A percentile compares a stretch with the other conserved stretches of the same genome.
Conservation (phyloP, 2,329 filamentous ascomycete genomes). For the Aspergillus quadricinctus region DNA sequence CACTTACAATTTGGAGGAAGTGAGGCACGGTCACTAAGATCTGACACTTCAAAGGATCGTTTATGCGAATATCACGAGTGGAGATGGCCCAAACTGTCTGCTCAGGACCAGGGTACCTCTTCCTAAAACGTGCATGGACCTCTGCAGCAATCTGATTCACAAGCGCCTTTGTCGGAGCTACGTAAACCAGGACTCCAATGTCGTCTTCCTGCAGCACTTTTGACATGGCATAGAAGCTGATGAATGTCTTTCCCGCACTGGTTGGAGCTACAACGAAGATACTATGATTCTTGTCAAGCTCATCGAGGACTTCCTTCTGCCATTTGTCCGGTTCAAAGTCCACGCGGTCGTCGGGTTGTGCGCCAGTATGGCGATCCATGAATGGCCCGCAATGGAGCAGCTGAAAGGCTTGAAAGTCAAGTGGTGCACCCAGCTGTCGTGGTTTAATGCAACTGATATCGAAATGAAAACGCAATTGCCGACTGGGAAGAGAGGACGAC, state of each 20-base stretch:
- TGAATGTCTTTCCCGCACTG: constrained; percentile 77
- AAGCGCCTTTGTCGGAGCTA: constrained; percentile 75
- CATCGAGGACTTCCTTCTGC: constrained; percentile 70
- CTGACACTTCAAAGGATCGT: constrained; percentile 68
- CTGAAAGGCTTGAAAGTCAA: constrained; percentile 52
- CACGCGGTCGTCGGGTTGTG: constrained; percentile 49
- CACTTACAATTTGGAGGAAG: constrained; percentile 61
- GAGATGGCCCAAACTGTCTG: constrained; percentile 76
- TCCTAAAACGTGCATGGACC: constrained; percentile 69
- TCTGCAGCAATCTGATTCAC: constrained; percentile 82
- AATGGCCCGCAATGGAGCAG: constrained; percentile 65
- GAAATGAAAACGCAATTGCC: not conserved
- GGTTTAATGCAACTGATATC: not conserved
- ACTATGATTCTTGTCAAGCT: constrained; percentile 65
- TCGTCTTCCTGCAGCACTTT: constrained; percentile 65
- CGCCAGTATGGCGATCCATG: constrained; percentile 67
- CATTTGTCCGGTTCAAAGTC: constrained; percentile 71
- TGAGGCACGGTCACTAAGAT: constrained; percentile 74
- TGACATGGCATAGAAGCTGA: constrained; percentile 76
- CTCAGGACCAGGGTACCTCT: constrained; percentile 55
- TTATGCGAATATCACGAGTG: constrained; percentile 70
- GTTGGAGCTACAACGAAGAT: constrained; percentile 74
- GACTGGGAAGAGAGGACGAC: not conserved
- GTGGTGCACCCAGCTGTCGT: not conserved
- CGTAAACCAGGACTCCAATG: constrained; percentile 69